A percentile compares a stretch with the other conserved stretches of the same genome.
Evolutionary conservation across 1,284 basidiomycete genomes (phyloP).

Genomic region (Irpex sp.): DNA sequence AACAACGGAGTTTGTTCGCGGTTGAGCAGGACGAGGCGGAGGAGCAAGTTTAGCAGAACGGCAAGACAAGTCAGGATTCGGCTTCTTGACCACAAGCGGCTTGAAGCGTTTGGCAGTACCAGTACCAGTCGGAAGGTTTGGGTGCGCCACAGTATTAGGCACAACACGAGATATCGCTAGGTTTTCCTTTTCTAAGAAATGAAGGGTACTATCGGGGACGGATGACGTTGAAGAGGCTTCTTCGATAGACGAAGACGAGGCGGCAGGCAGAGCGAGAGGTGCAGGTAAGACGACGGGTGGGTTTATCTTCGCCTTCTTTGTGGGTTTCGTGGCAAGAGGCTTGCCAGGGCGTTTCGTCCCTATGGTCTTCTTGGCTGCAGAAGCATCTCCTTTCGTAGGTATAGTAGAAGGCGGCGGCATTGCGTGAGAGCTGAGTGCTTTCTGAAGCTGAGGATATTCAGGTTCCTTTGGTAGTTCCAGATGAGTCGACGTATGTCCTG

Average conservation of each 20-base stretch:
- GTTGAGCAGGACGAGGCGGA: neutral
- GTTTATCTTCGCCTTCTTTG: conserved; percentile 2
- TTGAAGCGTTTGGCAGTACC: conserved; percentile 30
- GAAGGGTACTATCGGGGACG: too few species aligned
- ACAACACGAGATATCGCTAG: neutral
- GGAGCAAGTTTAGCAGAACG: neutral
- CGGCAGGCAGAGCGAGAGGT: neutral
- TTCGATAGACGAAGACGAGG: neutral
- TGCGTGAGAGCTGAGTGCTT: neutral
- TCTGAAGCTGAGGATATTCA: neutral
- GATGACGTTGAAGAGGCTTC: neutral
- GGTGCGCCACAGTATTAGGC: neutral
- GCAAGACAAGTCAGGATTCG: neutral
- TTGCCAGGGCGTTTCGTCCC: neutral
- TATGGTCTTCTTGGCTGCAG: neutral
- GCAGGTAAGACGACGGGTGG: neutral
- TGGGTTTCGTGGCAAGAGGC: neutral
- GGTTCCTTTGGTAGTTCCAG: neutral
- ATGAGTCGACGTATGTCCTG: neutral
- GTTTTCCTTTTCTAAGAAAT: neutral
- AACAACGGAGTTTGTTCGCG: neutral
- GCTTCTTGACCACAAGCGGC: conserved; percentile 27
- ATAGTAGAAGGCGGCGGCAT: neutral
- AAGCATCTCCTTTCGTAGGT: neutral
- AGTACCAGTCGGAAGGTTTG: neutral